A percentile compares a stretch with the other conserved stretches of the same genome.
These are phyloP conservation scores for Suillus brevipes DNA, from an alignment of 768 basidiomycete genomes.

Conservation along the genomic window DNA sequence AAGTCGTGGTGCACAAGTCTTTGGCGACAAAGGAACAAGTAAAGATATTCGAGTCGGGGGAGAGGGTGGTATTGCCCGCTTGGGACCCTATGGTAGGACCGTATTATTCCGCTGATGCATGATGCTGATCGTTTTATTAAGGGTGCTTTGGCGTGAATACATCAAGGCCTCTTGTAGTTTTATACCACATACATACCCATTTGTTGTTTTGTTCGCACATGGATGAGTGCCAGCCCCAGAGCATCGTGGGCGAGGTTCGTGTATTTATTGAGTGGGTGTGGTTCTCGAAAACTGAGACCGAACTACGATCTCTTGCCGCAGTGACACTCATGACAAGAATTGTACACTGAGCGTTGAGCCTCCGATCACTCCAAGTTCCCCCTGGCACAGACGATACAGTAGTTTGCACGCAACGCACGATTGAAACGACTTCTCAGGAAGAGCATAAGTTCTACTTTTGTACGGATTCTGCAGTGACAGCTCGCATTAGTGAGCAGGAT, in stretches of 20 bases:
- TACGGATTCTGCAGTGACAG: no score
- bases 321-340: background rate
- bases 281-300: background rate
- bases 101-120: background rate
- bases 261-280: background rate
- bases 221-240: background rate
- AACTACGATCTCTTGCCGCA: background rate
- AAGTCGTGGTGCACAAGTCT: conserved; percentile 83
- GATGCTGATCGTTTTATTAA: conserved; percentile 1
- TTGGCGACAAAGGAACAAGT: conserved; percentile 81
- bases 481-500: no score
- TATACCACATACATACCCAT: conserved; percentile 35
- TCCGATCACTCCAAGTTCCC: background rate
- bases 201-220: background rate
- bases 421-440: no score
- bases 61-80: conserved; percentile 69
- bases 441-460: no score
- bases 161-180: conserved; percentile 39
- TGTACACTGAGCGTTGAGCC: background rate
- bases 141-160: conserved; percentile 15
- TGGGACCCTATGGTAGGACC: conserved; percentile 65
- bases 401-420: no score
- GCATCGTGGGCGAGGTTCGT: background rate
- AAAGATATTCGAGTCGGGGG: conserved; percentile 70
- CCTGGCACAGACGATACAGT: no score